Conservation (phyloP, 1,284 basidiomycete species). For the Pholiota adiposa region DNA sequence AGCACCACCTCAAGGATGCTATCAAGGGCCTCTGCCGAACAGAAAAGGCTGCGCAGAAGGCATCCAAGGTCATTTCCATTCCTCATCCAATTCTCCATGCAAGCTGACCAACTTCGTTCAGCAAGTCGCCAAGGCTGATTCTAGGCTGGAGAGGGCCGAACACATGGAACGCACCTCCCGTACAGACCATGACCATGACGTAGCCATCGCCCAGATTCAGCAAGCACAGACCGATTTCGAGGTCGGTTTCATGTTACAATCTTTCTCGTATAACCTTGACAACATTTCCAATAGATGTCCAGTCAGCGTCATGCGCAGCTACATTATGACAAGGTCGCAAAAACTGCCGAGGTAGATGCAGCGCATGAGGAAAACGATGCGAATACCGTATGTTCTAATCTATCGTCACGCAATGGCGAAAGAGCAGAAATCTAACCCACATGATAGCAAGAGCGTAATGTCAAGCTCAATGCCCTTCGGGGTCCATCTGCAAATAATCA, state of each 20-base stretch:
- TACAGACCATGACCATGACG: slow-evolving; percentile 49
- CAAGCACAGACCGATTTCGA: slow-evolving; percentile 48
- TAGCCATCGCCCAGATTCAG: slow-evolving; percentile 45
- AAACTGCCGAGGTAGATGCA: slow-evolving; percentile 20
- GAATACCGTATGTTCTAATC: slow-evolving; percentile 26
- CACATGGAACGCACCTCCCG: slow-evolving; percentile 50
- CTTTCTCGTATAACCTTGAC: neutral
- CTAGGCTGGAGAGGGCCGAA: slow-evolving; percentile 47
- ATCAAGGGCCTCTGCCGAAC: slow-evolving; percentile 49
- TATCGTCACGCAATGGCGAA: neutral
- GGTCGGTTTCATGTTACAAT: slow-evolving; percentile 30
- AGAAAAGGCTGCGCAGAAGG: slow-evolving; percentile 51
- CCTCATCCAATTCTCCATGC: neutral
- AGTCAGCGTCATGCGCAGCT: slow-evolving; percentile 20
- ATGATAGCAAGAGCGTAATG: slow-evolving; percentile 9
- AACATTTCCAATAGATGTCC: slow-evolving; percentile 10
- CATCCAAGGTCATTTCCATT: slow-evolving; percentile 46
- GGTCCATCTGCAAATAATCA: slow-evolving; percentile 11
- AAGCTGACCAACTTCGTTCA: slow-evolving; percentile 20
- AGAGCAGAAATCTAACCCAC: neutral
- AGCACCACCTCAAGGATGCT: slow-evolving; percentile 46
- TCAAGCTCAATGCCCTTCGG: slow-evolving; percentile 12
- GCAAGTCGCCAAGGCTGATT: slow-evolving; percentile 46
- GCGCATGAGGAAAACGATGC: slow-evolving; percentile 26
- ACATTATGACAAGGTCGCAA: slow-evolving; percentile 13